Conservation (phyloP, 2,329 filamentous ascomycete species). For the Botrytis paeoniae region DNA sequence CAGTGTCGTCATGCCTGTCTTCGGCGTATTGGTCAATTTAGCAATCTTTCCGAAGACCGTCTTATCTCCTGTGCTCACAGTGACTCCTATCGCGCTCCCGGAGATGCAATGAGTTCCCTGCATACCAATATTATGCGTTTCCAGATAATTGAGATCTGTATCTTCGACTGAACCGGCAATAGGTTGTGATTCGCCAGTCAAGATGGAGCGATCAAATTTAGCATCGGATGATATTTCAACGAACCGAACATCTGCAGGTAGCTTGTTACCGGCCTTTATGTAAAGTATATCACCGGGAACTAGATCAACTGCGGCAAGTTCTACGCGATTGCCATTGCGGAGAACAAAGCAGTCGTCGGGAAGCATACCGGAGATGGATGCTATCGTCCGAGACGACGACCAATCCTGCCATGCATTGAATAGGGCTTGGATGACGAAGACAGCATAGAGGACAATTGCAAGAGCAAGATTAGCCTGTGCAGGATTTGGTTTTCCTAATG, state of each 20-base stretch:
- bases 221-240: constrained; percentile 64
- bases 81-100: constrained; percentile 63
- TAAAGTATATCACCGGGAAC: constrained; percentile 69
- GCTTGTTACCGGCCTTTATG: constrained; percentile 68
- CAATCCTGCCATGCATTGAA: constrained; percentile 73
- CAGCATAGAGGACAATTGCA: constrained; percentile 66
- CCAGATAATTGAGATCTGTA: constrained; percentile 70
- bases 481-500: constrained; percentile 63
- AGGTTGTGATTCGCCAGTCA: constrained; percentile 68
- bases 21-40: constrained; percentile 65
- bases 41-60: constrained; percentile 76
- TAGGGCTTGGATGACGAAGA: constrained; percentile 64
- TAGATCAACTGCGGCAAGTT: constrained; percentile 54
- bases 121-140: constrained; percentile 72
- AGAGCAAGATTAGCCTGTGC: constrained; percentile 66
- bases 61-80: constrained; percentile 66
- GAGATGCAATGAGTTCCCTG: constrained; percentile 74
- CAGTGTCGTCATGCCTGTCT: constrained; percentile 62
- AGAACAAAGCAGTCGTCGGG: constrained; percentile 66
- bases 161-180: constrained; percentile 59
- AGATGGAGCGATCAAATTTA: constrained; percentile 69
- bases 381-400: constrained; percentile 72
- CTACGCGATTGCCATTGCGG: constrained; percentile 52
- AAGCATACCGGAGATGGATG: constrained; percentile 73
- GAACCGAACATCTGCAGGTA: constrained; percentile 71